Percentiles rank a stretch among this genome's conserved stretches.
These are phyloP conservation scores for Acacia crassicarpa DNA, from an alignment of 306 rosid genomes.

Conservation along the genomic window DNA sequence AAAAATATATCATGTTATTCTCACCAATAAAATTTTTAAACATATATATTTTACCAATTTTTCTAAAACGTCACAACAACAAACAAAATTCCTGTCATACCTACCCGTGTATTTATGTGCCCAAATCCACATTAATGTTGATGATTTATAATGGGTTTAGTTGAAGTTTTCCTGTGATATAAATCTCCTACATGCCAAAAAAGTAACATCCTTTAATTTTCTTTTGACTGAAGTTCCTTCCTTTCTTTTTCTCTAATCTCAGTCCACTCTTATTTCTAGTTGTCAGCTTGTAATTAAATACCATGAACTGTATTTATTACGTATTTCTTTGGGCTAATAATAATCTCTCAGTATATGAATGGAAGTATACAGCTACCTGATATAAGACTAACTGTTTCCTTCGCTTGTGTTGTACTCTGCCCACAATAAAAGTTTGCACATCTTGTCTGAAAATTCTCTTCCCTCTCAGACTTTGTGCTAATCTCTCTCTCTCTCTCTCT, in stretches of 20 bases:
- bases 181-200: conserved; percentile 1
- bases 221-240: background rate
- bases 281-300: conserved; percentile 1
- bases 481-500: conserved; percentile 16
- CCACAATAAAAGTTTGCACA: conserved; percentile 39
- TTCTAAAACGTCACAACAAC: background rate
- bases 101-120: background rate
- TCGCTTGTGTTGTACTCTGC: conserved; percentile 29
- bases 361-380: conserved; percentile 41
- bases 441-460: conserved; percentile 40
- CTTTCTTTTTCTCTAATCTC: background rate
- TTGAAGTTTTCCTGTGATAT: background rate
- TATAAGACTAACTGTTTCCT: background rate
- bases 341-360: background rate
- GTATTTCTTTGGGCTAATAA: background rate
- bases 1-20: no score
- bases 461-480: conserved; percentile 14
- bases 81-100: background rate
- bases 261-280: conserved; percentile 37
- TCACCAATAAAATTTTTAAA: no score
- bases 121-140: background rate
- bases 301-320: background rate
- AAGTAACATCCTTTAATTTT: conserved; percentile 49
- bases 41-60: no score
- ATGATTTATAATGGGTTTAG: background rate